Base-by-base conservation (phyloP, 139 green algal genomes). In the Chlamydomonas asymmetrica region DNA sequence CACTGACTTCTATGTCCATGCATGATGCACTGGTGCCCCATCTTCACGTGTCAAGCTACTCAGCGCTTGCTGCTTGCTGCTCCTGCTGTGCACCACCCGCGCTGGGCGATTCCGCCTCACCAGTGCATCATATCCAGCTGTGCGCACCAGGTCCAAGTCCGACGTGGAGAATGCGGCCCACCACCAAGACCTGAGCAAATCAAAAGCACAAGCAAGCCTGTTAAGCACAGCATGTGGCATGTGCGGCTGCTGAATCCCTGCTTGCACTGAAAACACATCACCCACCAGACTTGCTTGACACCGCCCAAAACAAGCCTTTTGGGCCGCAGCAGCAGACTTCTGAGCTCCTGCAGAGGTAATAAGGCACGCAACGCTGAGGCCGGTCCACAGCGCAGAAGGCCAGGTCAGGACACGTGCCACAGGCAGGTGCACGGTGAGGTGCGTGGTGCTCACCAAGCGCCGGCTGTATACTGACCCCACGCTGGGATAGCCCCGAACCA, bases 271-370 rank as follows among this genome's bases (percentile, higher is more conserved):
- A n/a, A n/a, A n/a, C n/a, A n/a, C n/a, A n/a, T n/a, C n/a, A n/a
- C n/a, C n/a, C n/a, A n/a, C 57, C 56, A 67, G 56, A 31, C 29
- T 23, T 60, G 70, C 4, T 29, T 31, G 31, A 68, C 31, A 0
- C 70, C 70, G 70, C 54, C 31, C 70, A 76, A 40, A 31, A 60
- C n/a, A 38, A 68, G 70, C 22, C 22, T 27, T 0, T 56, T 56
- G 6, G 70, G 56, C 70, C 63, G 70, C 56, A 76, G 70, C 29
- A 76, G 67, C 31, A 76, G 70, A 32, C 67, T 57, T 3, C 39
- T 23, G n/a, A 76, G 70, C 70, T 76, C 70, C 70, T 76, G 70
- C 7, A 27, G 10, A 63, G 23, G 54, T 7, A 37, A n/a, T n/a
- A n/a, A n/a, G n/a, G n/a, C n/a, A n/a, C n/a, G n/a, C n/a, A n/a